Evolutionary conservation across 2,329 filamentous ascomycete species (phyloP).

Genomic region (Talaromyces amestolkiae): DNA sequence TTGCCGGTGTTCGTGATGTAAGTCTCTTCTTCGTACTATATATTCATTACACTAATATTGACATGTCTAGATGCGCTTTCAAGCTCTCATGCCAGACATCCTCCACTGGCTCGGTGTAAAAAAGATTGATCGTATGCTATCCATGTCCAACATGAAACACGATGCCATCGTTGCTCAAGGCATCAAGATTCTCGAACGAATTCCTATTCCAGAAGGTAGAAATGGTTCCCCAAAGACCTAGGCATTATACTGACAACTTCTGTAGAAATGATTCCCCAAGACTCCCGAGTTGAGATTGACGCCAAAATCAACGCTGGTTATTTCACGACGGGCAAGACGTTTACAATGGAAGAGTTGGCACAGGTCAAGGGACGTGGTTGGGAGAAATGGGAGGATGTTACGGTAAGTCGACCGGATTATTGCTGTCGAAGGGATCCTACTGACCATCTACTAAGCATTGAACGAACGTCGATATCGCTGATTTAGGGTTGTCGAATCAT

Average conservation of each 20-base stretch:
- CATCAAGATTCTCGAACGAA: slow-evolving; percentile 77
- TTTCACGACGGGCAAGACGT: slow-evolving; percentile 84
- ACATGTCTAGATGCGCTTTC: slow-evolving; percentile 76
- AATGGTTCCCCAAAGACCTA: neutral
- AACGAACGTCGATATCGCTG: neutral
- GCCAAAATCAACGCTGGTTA: slow-evolving; percentile 93
- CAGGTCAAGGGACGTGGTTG: slow-evolving; percentile 86
- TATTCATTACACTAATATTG: neutral
- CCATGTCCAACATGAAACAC: slow-evolving; percentile 80
- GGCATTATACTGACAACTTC: neutral
- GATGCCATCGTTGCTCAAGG: slow-evolving; percentile 53
- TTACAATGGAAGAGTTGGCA: slow-evolving; percentile 80
- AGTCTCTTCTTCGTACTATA: slow-evolving; percentile 1
- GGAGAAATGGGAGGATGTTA: slow-evolving; percentile 64
- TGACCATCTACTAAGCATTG: neutral
- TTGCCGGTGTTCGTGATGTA: slow-evolving; percentile 81
- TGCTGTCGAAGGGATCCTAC: neutral
- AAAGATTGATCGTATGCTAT: slow-evolving; percentile 97
- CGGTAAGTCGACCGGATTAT: slow-evolving; percentile 26
- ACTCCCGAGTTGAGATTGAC: slow-evolving; percentile 97
- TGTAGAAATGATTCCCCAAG: slow-evolving; percentile 79
- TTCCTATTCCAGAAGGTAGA: slow-evolving; percentile 74
- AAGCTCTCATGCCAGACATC: slow-evolving; percentile 96
- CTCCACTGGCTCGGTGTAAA: slow-evolving; percentile 97
- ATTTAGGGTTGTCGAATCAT: neutral